Evolutionary conservation across 2,329 filamentous ascomycete species (phyloP).

Genomic region (Bipolaris bicolor): DNA sequence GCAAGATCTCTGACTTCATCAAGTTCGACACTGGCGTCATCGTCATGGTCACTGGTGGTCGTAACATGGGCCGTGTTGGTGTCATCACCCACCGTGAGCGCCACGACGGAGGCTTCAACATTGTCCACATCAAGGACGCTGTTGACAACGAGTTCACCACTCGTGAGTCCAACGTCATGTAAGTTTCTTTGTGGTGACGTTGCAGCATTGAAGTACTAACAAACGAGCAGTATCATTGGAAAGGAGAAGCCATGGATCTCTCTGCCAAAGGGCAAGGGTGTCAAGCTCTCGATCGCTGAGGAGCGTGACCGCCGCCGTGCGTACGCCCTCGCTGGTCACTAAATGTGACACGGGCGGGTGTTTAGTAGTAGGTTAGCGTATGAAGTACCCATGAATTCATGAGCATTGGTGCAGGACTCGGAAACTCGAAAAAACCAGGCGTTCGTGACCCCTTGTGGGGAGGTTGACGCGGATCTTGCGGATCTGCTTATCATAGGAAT

Average conservation of each 20-base stretch:
- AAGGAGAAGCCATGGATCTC: conserved; percentile 99
- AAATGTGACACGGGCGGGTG: conserved; percentile 34
- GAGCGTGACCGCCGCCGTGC: conserved; percentile 98
- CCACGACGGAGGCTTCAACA: conserved; percentile 99
- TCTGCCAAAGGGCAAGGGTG: conserved; percentile 99
- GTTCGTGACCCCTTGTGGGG: conserved; percentile 43
- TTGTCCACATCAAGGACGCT: conserved; percentile 99
- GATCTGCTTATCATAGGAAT: conserved; percentile 45
- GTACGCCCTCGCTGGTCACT: conserved; percentile 60
- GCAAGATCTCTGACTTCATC: conserved; percentile 98
- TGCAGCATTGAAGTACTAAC: conserved; percentile 17
- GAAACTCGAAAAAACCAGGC: conserved; percentile 40
- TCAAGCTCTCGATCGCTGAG: conserved; percentile 96
- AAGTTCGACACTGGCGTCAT: conserved; percentile 98
- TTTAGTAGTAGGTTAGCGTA: conserved; percentile 31
- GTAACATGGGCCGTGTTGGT: conserved; percentile 99
- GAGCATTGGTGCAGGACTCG: conserved; percentile 35
- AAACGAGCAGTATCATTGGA: conserved; percentile 73
- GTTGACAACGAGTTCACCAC: conserved; percentile 99
- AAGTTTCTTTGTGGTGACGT: conserved; percentile 17
- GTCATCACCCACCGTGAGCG: conserved; percentile 99
- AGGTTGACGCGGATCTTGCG: conserved; percentile 35
- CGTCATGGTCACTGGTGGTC: conserved; percentile 98
- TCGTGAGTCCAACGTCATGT: conserved; percentile 98
- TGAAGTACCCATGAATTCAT: conserved; percentile 37